These are phyloP conservation scores for Suhomyces maxii DNA, from an alignment of 1,139 yeast species.

Conservation along the genomic window DNA sequence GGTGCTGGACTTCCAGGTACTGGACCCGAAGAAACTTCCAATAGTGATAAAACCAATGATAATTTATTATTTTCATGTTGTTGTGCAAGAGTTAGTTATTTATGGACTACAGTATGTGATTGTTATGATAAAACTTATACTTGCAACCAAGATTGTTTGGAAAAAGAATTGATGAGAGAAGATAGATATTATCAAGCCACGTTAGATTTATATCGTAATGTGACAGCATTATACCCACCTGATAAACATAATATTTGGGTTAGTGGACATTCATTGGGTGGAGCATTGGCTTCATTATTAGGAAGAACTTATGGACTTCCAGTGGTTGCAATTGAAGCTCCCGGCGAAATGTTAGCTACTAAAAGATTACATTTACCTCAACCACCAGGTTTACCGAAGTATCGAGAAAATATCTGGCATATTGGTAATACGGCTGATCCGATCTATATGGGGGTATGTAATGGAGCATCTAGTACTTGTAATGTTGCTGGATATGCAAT, in stretches of 20 bases:
- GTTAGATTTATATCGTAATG: slow-evolving; percentile 74
- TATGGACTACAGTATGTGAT: slow-evolving; percentile 96
- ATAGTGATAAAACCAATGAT: slow-evolving; percentile 81
- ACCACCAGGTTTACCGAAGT: slow-evolving; percentile 86
- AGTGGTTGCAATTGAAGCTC: slow-evolving; percentile 87
- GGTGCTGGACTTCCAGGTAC: slow-evolving; percentile 80
- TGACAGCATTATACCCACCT: slow-evolving; percentile 64
- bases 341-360: slow-evolving; percentile 86
- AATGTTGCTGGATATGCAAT: slow-evolving; percentile 94
- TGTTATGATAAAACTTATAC: slow-evolving; percentile 85
- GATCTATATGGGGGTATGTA: slow-evolving; percentile 93
- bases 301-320: slow-evolving; percentile 93
- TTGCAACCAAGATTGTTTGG: slow-evolving; percentile 87
- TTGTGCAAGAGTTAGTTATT: slow-evolving; percentile 87
- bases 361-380: slow-evolving; percentile 83
- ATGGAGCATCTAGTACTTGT: slow-evolving; percentile 90
- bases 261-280: slow-evolving; percentile 96
- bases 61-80: slow-evolving; percentile 91
- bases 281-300: slow-evolving; percentile 75
- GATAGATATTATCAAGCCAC: slow-evolving; percentile 85
- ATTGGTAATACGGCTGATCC: slow-evolving; percentile 98
- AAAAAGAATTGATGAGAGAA: slow-evolving; percentile 66
- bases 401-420: slow-evolving; percentile 88
- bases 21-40: slow-evolving; percentile 74
- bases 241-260: slow-evolving; percentile 72